These are phyloP conservation scores for Rhipidocladum racemiflorum DNA, from an alignment of 176 grass and related monocot genomes.

Conservation along the genomic window DNA sequence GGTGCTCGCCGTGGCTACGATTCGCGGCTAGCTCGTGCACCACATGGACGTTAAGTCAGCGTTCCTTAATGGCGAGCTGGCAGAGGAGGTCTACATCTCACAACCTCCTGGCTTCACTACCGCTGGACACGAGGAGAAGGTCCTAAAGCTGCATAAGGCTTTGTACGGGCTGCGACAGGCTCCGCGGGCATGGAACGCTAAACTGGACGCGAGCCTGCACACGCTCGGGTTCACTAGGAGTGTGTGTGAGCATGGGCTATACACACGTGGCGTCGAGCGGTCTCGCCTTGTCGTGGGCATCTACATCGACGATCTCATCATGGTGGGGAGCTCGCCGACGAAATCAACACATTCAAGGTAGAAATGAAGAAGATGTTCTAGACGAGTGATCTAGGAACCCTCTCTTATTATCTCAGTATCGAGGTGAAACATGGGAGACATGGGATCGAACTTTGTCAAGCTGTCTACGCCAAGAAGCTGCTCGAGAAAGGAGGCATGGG, in stretches of 20 bases:
- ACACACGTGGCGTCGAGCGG: fast-evolving
- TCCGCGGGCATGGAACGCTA: background rate
- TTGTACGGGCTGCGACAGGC: background rate
- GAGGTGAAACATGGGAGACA: background rate
- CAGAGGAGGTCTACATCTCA: no score
- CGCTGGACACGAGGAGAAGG: fast-evolving
- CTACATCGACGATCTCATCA: background rate
- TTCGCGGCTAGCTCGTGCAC: no score
- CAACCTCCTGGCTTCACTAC: no score
- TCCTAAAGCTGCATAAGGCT: background rate
- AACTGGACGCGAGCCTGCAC: background rate
- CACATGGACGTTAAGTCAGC: no score
- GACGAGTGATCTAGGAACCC: background rate
- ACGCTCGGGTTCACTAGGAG: fast-evolving
- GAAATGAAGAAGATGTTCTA: background rate
- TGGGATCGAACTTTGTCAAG: fast-evolving
- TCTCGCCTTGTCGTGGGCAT: background rate
- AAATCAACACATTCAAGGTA: background rate
- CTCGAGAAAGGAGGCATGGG: background rate
- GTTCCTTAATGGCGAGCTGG: no score
- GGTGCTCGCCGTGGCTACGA: no score
- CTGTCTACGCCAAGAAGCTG: fast-evolving
- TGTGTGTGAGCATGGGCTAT: background rate
- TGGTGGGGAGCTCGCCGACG: fast-evolving
- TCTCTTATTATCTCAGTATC: background rate